A percentile compares a stretch with the other conserved stretches of the same genome.
Conservation (phyloP, 169 alveolate species). For the Eimeria tenella region DNA sequence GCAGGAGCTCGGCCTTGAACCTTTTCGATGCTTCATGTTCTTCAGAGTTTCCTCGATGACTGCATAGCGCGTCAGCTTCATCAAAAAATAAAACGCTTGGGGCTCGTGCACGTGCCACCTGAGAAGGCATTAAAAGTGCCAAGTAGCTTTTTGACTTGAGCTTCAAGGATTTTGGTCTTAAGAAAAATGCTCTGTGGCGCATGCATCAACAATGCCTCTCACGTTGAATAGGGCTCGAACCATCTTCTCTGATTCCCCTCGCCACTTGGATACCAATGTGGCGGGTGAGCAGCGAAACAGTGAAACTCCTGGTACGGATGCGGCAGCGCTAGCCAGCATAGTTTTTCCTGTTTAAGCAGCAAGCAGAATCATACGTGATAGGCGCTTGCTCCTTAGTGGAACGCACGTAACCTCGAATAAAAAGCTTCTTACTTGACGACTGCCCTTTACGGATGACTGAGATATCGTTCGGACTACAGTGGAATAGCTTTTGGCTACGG, state of each 20-base stretch:
- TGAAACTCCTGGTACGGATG: constrained; percentile 94
- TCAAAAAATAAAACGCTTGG: constrained; percentile 96
- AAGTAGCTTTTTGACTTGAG: background rate
- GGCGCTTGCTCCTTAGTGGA: no score
- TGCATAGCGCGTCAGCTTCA: constrained; percentile 94
- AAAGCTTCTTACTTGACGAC: no score
- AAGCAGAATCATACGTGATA: background rate
- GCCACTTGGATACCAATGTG: constrained; percentile 94
- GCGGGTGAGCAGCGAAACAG: constrained; percentile 95
- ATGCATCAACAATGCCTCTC: background rate
- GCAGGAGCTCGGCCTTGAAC: constrained; percentile 93
- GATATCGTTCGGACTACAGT: no score
- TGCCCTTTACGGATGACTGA: no score
- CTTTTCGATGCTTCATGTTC: constrained; percentile 94
- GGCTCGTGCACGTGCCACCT: constrained; percentile 94
- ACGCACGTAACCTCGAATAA: no score
- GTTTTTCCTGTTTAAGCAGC: constrained; percentile 88
- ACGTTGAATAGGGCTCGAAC: constrained; percentile 84
- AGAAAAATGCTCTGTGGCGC: background rate
- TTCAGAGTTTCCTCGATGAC: constrained; percentile 88
- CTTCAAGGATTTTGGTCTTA: background rate
- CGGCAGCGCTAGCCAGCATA: constrained; percentile 96
- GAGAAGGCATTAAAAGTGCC: constrained; percentile 66
- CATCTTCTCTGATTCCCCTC: constrained; percentile 96
- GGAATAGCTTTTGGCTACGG: background rate